Base-by-base conservation (phyloP, 805 yeast genomes). In the Vanderwaltozyma tropicalis region DNA sequence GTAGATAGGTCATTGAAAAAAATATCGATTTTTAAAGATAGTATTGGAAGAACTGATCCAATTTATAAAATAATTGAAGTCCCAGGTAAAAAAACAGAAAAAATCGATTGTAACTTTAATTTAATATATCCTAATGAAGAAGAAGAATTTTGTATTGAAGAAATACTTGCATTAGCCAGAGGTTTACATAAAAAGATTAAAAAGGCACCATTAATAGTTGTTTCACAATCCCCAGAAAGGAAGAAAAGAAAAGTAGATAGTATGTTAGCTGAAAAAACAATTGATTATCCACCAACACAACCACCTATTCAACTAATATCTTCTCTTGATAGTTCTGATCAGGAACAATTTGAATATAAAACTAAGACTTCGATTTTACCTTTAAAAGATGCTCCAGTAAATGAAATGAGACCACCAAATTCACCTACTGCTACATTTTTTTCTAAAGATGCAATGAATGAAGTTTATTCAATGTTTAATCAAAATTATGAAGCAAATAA, bases 401-500 rank as follows among this genome's bases (percentile, higher is more conserved):
- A 31, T 9, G 31, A 26, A 10, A 10, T 24, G 13, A 35, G 48
- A 14, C 36, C 50, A 22, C 71, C 75, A 3, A 63, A 67, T 12
- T 80, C 94, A 0, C 94, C 94, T 1, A 86, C 95, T 0, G 70
- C 81, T 45, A 87, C 96, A 0, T 62, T 79, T 51, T 80, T 71
- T 52, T 80, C 95, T 0, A 75, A 76, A 35, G 75, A 77, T 49
- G 89, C 95, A 2, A 71, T 76, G 40, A 72, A 75, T 38, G 95
- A 85, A 47, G 78, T 86, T 0, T 64, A 72, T 43, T 70, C 74
- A 13, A 82, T 86, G 86, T 82, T 85, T 54, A 83, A 80, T 50
- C 74, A 71, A 35, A 41, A 50, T 29, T 41, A 49, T 28, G 39
- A 50, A 6, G 51, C 48, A 11, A 28, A 45, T 37, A 22, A 49